A percentile compares a stretch with the other conserved stretches of the same genome.
phyloP scores from a whole-genome alignment of 192 early-diverging fungal genomes.

The Coemansia sp. region DNA sequence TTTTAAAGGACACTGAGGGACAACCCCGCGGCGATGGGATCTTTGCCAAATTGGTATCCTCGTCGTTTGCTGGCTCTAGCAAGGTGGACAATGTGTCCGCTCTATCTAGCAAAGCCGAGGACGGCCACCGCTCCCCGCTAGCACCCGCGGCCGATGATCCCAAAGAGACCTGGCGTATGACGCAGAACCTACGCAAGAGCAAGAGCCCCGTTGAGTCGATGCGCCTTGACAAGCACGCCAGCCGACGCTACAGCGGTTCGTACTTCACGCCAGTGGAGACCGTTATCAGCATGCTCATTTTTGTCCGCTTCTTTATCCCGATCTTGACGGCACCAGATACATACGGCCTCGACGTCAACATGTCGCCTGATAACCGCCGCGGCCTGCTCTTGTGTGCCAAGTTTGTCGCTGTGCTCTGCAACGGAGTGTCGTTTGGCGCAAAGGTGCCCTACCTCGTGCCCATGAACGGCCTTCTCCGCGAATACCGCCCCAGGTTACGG shows the following conservation, averaged over 20 bases:
- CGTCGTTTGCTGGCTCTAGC: neutral
- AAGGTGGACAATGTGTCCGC: neutral
- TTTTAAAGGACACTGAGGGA: neutral
- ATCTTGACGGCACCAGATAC: slow-evolving; percentile 90
- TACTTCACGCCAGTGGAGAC: slow-evolving; percentile 63
- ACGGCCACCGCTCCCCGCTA: neutral
- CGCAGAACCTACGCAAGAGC: slow-evolving; percentile 33
- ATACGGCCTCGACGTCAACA: slow-evolving; percentile 61
- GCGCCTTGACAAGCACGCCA: slow-evolving; percentile 33
- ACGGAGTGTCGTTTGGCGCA: slow-evolving; percentile 87
- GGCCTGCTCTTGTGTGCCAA: slow-evolving; percentile 88
- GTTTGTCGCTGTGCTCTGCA: slow-evolving; percentile 92
- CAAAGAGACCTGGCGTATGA: slow-evolving; percentile 36
- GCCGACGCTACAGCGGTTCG: slow-evolving; percentile 42
- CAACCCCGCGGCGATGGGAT: neutral
- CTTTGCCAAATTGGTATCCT: neutral
- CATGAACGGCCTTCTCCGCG: slow-evolving; percentile 80
- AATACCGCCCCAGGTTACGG: slow-evolving; percentile 78
- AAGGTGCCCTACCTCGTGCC: slow-evolving; percentile 91
- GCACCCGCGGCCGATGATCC: slow-evolving; percentile 18
- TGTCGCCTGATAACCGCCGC: slow-evolving; percentile 72
- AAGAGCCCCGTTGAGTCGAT: slow-evolving; percentile 25
- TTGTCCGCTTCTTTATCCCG: slow-evolving; percentile 93
- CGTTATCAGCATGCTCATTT: slow-evolving; percentile 78
- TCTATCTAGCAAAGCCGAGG: neutral